A percentile compares a stretch with the other conserved stretches of the same genome.
These are phyloP conservation scores for Blastocystis sp. DNA, from an alignment of 352 stramenopile species.

Conservation along the genomic window DNA sequence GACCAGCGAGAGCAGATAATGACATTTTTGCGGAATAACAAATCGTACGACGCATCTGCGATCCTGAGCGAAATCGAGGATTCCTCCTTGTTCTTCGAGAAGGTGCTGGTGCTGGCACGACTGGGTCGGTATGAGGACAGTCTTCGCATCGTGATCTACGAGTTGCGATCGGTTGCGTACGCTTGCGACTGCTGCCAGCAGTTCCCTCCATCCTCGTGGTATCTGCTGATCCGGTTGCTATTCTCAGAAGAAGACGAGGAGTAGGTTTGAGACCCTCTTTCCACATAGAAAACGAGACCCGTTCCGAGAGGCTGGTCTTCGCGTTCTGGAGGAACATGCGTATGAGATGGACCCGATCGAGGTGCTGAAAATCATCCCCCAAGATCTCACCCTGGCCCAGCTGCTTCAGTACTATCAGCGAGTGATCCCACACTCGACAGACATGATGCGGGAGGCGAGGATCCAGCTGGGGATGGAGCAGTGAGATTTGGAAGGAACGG, in stretches of 20 bases:
- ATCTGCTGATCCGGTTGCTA: not conserved
- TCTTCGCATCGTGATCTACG: not conserved
- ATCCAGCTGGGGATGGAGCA: conserved; percentile 35
- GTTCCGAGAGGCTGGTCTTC: conserved; percentile 17
- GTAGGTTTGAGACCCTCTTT: not conserved
- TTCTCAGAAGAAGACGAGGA: conserved; percentile 34
- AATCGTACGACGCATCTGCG: not conserved
- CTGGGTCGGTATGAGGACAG: not conserved
- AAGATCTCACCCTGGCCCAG: not conserved
- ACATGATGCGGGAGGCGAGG: not conserved
- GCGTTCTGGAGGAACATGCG: not conserved
- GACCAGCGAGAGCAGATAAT: not conserved
- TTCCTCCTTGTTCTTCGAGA: not conserved
- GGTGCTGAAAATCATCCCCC: not conserved
- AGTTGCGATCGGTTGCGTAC: not conserved
- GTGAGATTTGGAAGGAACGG: not conserved
- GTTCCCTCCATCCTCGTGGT: not conserved
- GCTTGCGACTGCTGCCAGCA: not conserved
- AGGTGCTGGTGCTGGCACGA: not conserved
- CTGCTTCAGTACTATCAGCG: not conserved
- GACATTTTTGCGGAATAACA: not conserved
- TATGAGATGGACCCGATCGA: conserved; percentile 1
- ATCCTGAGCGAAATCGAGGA: not conserved
- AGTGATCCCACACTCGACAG: conserved; percentile 30
- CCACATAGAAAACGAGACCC: not conserved